These are phyloP conservation scores for Coprinopsis cinerea DNA, from an alignment of 768 basidiomycete species.

Conservation along the genomic window DNA sequence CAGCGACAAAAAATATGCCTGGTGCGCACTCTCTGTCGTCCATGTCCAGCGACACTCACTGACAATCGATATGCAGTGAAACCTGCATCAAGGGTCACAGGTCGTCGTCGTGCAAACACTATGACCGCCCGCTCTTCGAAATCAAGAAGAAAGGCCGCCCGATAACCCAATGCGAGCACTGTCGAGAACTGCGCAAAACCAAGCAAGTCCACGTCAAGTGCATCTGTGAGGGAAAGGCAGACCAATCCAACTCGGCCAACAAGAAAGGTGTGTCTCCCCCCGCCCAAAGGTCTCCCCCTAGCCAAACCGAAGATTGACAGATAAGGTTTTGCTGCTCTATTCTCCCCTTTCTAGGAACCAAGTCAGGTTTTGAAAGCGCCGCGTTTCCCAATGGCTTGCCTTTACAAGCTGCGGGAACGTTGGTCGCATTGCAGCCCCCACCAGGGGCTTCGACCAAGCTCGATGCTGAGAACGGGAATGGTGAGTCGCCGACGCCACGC, in stretches of 20 bases:
- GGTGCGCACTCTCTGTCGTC: conserved; percentile 41
- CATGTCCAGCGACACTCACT: no score
- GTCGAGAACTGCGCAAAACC: conserved; percentile 78
- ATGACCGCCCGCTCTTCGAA: conserved; percentile 82
- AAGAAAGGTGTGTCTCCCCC: conserved; percentile 61
- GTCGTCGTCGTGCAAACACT: conserved; percentile 84
- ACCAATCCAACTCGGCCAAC: conserved; percentile 31
- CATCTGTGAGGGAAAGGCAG: conserved; percentile 72
- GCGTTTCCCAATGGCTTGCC: conserved; percentile 79
- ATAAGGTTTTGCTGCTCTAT: conserved; percentile 32
- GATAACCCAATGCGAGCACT: conserved; percentile 85
- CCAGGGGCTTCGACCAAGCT: conserved; percentile 54
- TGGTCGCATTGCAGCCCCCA: conserved; percentile 46
- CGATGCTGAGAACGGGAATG: no score
- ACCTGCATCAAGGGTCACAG: conserved; percentile 94
- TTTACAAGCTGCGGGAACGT: conserved; percentile 50
- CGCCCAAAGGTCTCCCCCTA: conserved; percentile 8
- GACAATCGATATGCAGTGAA: conserved; percentile 45
- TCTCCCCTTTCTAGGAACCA: conserved; percentile 36
- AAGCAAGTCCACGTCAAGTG: conserved; percentile 87
- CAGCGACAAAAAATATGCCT: conserved; percentile 76
- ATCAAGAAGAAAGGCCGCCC: conserved; percentile 93
- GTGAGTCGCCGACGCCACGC: no score
- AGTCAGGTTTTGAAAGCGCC: conserved; percentile 58
- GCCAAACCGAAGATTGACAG: conserved; percentile 33